These are phyloP conservation scores for Hibiscus trionum DNA, from an alignment of 345 rosid genomes.

Conservation along the genomic window DNA sequence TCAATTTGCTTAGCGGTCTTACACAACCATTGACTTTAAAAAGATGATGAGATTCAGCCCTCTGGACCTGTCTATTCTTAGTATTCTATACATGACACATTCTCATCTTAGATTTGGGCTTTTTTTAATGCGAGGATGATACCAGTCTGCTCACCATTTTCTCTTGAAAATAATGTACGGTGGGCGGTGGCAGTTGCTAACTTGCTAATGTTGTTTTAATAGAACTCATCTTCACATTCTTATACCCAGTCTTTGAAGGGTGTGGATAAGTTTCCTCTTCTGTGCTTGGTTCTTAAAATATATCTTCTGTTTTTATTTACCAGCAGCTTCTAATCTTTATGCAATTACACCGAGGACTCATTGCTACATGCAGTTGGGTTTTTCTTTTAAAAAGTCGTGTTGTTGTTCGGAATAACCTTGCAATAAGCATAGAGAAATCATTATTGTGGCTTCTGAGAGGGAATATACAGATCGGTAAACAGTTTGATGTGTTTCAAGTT, in stretches of 20 bases:
- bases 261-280: no score
- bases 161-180: neutral
- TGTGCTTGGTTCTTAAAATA: neutral
- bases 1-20: neutral
- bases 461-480: neutral
- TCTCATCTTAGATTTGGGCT: neutral
- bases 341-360: conserved; percentile 6
- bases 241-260: neutral
- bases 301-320: neutral
- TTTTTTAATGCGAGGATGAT: neutral
- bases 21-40: no score
- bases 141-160: neutral
- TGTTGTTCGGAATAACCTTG: neutral
- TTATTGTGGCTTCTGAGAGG: neutral
- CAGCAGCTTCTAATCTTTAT: neutral
- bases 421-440: neutral
- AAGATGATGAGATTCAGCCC: no score
- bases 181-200: no score
- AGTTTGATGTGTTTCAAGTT: neutral
- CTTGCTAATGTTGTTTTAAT: neutral
- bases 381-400: neutral
- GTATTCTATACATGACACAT: no score
- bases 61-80: no score
- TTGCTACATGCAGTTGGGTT: neutral
- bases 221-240: neutral